Percentiles rank a stretch among this genome's conserved stretches.
These are phyloP conservation scores for Trichoderma polysporum DNA, from an alignment of 2,329 filamentous ascomycete species.

Conservation along the genomic window DNA sequence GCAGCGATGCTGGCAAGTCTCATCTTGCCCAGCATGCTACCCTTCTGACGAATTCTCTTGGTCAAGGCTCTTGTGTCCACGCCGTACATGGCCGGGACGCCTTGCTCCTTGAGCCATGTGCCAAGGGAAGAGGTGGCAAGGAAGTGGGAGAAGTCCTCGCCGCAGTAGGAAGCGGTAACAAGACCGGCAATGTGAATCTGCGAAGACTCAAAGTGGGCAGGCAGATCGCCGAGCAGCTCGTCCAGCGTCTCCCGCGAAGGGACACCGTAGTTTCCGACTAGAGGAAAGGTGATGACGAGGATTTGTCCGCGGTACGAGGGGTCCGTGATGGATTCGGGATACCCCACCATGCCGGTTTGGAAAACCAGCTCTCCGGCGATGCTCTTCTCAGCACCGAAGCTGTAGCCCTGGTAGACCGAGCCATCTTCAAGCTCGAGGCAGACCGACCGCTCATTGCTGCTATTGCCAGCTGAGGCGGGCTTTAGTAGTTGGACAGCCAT, in stretches of 20 bases:
- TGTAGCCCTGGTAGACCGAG: constrained; percentile 87
- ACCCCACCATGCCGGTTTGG: constrained; percentile 99
- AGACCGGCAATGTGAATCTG: constrained; percentile 94
- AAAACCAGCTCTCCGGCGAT: constrained; percentile 97
- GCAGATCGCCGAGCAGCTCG: constrained; percentile 78
- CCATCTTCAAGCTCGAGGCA: constrained; percentile 93
- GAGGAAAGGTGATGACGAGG: constrained; percentile 90
- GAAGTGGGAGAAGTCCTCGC: constrained; percentile 94
- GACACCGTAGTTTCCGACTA: constrained; percentile 97
- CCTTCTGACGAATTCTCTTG: constrained; percentile 89
- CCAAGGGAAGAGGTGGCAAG: constrained; percentile 88
- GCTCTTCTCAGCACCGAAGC: constrained; percentile 94
- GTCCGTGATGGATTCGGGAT: constrained; percentile 89
- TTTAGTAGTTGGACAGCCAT: constrained; percentile 42
- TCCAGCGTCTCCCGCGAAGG: constrained; percentile 84
- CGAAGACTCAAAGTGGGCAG: constrained; percentile 88
- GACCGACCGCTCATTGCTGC: constrained; percentile 61
- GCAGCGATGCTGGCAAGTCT: constrained; percentile 61
- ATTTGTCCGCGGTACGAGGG: constrained; percentile 91
- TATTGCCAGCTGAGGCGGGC: constrained; percentile 58
- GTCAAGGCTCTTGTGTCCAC: constrained; percentile 92
- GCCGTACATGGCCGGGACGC: constrained; percentile 88
- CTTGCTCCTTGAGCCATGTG: constrained; percentile 94
- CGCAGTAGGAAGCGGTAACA: constrained; percentile 86
- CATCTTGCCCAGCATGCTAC: constrained; percentile 94